Percentiles rank a stretch among this genome's conserved stretches.
Evolutionary conservation across 1,284 basidiomycete genomes (phyloP).

Genomic region (Trichosporon sp.): DNA sequence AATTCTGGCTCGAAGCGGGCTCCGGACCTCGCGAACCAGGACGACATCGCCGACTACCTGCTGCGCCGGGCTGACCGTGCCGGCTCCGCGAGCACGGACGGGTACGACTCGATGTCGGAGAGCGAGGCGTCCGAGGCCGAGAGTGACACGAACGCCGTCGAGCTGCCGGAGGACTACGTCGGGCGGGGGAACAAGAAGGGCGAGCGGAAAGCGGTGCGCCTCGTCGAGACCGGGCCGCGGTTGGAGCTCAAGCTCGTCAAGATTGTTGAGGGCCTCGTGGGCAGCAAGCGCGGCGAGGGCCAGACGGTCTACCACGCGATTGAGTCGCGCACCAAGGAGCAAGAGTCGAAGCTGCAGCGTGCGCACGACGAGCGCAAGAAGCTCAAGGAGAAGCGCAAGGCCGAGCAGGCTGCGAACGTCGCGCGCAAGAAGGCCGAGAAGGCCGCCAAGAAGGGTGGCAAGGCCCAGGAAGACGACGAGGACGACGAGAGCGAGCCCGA

Average conservation of each 20-base stretch:
- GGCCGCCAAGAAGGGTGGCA: conserved; percentile 34
- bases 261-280: conserved; percentile 88
- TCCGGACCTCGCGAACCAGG: conserved; percentile 78
- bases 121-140: conserved; percentile 64
- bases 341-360: conserved; percentile 62
- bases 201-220: conserved; percentile 78
- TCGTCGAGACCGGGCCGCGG: conserved; percentile 92
- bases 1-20: conserved; percentile 46
- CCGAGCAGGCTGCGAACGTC: conserved; percentile 85
- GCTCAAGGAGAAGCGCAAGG: conserved; percentile 67
- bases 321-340: conserved; percentile 67
- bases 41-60: conserved; percentile 94
- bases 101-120: conserved; percentile 72
- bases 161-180: conserved; percentile 86
- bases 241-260: conserved; percentile 92
- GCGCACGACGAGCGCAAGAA: conserved; percentile 71
- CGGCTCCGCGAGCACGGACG: conserved; percentile 54
- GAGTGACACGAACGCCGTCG: conserved; percentile 66
- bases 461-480: conserved; percentile 38
- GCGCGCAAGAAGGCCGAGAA: conserved; percentile 63
- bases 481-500: conserved; percentile 48
- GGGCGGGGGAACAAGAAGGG: conserved; percentile 91
- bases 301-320: conserved; percentile 87
- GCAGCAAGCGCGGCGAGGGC: conserved; percentile 61
- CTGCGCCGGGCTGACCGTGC: conserved; percentile 58